phyloP scores from a whole-genome alignment of 139 green algal species.

The Coelastrella sp. region DNA sequence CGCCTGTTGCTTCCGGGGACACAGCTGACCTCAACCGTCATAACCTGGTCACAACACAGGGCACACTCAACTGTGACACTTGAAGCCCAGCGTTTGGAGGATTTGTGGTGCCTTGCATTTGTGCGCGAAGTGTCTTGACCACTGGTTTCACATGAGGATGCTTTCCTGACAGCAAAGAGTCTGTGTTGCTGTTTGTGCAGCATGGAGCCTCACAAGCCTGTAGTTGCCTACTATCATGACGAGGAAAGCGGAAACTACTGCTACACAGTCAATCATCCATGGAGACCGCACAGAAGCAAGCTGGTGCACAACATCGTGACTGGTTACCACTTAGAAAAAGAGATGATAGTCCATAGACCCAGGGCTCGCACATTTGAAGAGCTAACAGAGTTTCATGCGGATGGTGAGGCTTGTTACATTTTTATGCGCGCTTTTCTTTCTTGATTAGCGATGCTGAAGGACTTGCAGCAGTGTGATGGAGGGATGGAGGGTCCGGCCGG shows the following conservation, averaged over 20 bases:
- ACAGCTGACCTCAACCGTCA: too few species aligned
- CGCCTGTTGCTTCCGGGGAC: too few species aligned
- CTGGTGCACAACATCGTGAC: conserved; percentile 95
- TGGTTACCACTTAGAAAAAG: conserved; percentile 89
- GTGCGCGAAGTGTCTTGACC: too few species aligned
- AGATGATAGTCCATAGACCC: conserved; percentile 88
- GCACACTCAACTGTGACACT: too few species aligned
- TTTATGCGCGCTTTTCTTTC: background rate
- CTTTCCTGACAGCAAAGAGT: too few species aligned
- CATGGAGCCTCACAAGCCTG: conserved; percentile 47
- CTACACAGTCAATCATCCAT: conserved; percentile 74
- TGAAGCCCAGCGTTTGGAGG: too few species aligned
- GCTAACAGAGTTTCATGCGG: conserved; percentile 93
- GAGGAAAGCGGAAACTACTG: conserved; percentile 94
- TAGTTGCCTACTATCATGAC: conserved; percentile 95
- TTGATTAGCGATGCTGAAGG: background rate
- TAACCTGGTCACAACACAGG: too few species aligned
- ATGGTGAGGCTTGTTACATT: conserved; percentile 75
- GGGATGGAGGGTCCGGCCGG: background rate
- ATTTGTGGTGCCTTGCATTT: too few species aligned
- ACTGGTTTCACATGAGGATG: too few species aligned
- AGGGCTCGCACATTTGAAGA: conserved; percentile 70
- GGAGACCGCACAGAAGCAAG: conserved; percentile 94
- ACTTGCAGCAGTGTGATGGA: background rate
- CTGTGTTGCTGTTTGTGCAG: background rate